These are phyloP conservation scores for Hysterium pulicare DNA, from an alignment of 2,329 filamentous ascomycete genomes.

Conservation along the genomic window DNA sequence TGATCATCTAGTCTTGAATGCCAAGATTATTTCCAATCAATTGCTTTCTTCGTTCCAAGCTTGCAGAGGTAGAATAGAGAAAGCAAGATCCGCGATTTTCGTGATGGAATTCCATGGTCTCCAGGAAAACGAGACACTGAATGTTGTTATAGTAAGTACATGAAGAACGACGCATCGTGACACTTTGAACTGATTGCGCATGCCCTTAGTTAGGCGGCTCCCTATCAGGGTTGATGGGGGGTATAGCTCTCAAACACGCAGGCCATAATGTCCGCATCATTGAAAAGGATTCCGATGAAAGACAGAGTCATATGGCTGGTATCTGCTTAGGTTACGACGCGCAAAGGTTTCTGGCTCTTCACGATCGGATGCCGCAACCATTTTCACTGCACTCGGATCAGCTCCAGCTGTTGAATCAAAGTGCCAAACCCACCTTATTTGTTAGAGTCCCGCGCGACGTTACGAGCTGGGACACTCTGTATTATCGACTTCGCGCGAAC, in stretches of 20 bases:
- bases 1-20: too few species aligned
- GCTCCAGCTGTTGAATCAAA: background rate
- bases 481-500: conserved; percentile 7
- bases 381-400: background rate
- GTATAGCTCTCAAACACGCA: conserved; percentile 15
- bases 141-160: too few species aligned
- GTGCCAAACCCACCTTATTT: background rate
- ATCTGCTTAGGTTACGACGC: conserved; percentile 14
- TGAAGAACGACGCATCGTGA: too few species aligned
- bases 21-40: too few species aligned
- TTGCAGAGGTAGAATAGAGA: too few species aligned
- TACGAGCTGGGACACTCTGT: conserved; percentile 16
- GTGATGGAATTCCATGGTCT: too few species aligned
- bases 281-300: conserved; percentile 9
- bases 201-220: conserved; percentile 16
- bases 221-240: conserved; percentile 19
- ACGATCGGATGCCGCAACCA: conserved; percentile 8
- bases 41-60: too few species aligned
- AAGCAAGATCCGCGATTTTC: too few species aligned
- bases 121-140: too few species aligned
- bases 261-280: conserved; percentile 14
- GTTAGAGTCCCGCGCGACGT: background rate
- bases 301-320: conserved; percentile 16
- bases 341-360: conserved; percentile 11
- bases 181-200: too few species aligned